Evolutionary conservation across 2,329 filamentous ascomycete species (phyloP).

Genomic region (Claviceps humidiphila): DNA sequence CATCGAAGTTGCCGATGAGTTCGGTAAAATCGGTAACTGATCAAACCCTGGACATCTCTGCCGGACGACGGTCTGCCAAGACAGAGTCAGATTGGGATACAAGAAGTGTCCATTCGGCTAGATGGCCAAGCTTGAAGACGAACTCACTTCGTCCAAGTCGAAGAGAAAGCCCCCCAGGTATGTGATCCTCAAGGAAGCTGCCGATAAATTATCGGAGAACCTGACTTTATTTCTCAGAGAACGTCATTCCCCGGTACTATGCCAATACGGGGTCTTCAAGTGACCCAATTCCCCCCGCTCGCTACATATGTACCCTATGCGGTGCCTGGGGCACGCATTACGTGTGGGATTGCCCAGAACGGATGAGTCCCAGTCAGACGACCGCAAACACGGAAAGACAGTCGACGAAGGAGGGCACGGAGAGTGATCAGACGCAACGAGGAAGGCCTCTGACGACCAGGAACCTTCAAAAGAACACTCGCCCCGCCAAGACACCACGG

Average conservation of each 20-base stretch:
- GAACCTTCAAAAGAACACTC: not conserved
- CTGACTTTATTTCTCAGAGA: not conserved
- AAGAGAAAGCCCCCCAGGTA: not conserved
- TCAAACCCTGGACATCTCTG: not conserved
- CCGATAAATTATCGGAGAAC: not conserved
- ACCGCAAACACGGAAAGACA: not conserved
- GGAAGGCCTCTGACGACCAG: not conserved
- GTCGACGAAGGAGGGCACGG: not conserved
- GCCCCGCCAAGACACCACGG: not conserved
- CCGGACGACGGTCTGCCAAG: not conserved
- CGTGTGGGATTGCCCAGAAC: constrained; percentile 2
- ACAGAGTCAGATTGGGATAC: not conserved
- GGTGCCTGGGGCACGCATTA: not conserved
- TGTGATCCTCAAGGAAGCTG: not conserved
- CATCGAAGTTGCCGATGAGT: not conserved
- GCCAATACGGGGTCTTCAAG: not conserved
- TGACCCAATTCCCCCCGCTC: not conserved
- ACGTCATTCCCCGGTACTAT: not conserved
- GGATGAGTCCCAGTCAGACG: not conserved
- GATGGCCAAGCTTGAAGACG: not conserved
- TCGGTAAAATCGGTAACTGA: not conserved
- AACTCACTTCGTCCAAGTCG: not conserved
- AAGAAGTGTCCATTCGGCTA: not conserved
- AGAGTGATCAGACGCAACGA: not conserved
- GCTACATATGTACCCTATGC: constrained; percentile 4